phyloP scores from a whole-genome alignment of 139 green algal species.

The Chlorella vulgaris region DNA sequence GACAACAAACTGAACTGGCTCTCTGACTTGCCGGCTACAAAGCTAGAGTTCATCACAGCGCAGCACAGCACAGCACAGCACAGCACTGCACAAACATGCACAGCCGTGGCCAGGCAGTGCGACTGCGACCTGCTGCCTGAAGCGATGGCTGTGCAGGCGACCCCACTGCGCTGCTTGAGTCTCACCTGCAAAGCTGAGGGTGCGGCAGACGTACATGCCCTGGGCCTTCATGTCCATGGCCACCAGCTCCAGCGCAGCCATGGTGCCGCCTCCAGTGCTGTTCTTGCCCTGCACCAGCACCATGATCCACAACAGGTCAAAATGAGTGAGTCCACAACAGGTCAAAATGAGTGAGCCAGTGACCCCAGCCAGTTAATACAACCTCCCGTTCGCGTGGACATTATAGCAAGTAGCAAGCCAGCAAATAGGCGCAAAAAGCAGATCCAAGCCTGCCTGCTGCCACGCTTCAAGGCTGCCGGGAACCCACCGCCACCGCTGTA shows the following conservation, averaged over 20 bases:
- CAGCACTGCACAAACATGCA: neutral
- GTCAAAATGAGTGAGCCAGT: too few species aligned
- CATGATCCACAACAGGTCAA: neutral
- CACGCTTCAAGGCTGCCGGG: too few species aligned
- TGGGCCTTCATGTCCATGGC: slow-evolving; percentile 85
- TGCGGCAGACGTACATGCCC: slow-evolving; percentile 83
- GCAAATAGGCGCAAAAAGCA: too few species aligned
- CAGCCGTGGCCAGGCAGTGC: neutral
- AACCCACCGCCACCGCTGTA: too few species aligned
- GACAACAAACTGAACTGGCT: too few species aligned
- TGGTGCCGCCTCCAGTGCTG: slow-evolving; percentile 39
- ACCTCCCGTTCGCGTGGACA: too few species aligned
- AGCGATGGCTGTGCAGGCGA: too few species aligned
- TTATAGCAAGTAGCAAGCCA: neutral
- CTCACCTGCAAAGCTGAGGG: slow-evolving; percentile 79
- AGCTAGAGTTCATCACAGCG: neutral
- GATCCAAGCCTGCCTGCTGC: too few species aligned
- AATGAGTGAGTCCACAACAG: too few species aligned
- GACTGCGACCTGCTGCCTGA: neutral
- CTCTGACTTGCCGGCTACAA: too few species aligned
- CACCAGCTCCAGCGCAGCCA: slow-evolving; percentile 82
- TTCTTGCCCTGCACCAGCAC: slow-evolving; percentile 51
- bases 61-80: neutral
- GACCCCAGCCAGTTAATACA: too few species aligned
- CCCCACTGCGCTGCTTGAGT: too few species aligned